Base-by-base conservation (phyloP, 352 stramenopile genomes). In the Globisporangium carolinianum region DNA sequence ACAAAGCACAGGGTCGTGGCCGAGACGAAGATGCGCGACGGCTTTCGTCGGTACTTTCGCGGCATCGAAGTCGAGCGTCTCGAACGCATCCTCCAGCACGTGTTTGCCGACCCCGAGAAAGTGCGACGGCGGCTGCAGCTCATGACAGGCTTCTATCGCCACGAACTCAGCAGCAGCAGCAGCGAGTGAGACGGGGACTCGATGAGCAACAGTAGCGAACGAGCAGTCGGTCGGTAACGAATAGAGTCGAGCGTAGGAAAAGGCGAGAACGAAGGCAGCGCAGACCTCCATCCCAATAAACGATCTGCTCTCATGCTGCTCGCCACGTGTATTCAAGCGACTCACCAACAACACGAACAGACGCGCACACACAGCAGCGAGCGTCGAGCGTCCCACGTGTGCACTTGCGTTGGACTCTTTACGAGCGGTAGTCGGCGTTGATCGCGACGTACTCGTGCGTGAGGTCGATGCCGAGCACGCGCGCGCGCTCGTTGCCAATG, bases 341-440 rank as follows among this genome's bases (percentile, higher is more conserved):
- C 24, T 2, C 24, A 24, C 24, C 24, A 24, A 24, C 24, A 24
- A 24, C 24, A 24, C 24, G 24, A 24, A 24, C 24, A 24, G 24
- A 24, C 24, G 24, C 24, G 24, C 24, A 24, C 24, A 24, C 24
- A 24, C 24, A 24, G 24, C 24, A 24, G 24, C 24, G 24, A 24
- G 24, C 24, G 24, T 24, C 24, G 24, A 24, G 24, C 24, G 24
- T 24, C 24, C 24, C 24, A 24, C 24, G 24, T 24, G 39, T 12
- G 39, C 39, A 15, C 39, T 45, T 4, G 39, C 5, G 6, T 6
- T 24, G 14, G 43, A 48, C 12, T 14, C 9, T 15, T 68, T 94
- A 99, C 72, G 94, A 98, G 49, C 97, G 88, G 71, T 99, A 99
- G 69, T 99, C 97, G 51, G 96, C 97, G 79, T 99, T 99, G 63